Percentiles rank a stretch among this genome's conserved stretches.
phyloP scores from a whole-genome alignment of 306 rosid species.

The Citrullus amarus region DNA sequence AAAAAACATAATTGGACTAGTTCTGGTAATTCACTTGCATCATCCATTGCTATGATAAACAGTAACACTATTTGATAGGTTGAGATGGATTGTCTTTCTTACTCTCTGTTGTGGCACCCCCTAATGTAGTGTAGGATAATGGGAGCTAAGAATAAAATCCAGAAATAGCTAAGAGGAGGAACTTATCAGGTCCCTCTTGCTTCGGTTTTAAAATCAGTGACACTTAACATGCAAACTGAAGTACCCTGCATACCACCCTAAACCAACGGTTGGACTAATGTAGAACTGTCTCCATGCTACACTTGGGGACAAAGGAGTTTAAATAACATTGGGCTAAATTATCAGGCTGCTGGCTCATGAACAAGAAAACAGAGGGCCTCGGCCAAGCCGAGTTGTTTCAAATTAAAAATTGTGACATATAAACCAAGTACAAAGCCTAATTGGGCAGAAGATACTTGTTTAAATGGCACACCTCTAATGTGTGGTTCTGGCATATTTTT shows the following conservation, averaged over 20 bases:
- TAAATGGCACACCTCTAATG: background rate
- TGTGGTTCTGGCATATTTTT: background rate
- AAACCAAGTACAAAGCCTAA: background rate
- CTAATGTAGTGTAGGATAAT: background rate
- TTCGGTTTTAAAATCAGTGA: background rate
- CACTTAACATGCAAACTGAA: background rate
- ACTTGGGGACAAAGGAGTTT: background rate
- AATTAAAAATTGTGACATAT: background rate
- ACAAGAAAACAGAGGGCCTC: background rate
- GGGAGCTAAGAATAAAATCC: background rate
- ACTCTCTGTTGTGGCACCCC: background rate
- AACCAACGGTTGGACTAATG: background rate
- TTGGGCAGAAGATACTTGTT: background rate
- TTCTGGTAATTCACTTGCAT: conserved; percentile 48
- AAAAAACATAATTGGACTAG: conserved; percentile 76
- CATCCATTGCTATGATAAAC: background rate
- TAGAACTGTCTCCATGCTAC: background rate
- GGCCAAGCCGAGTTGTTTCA: background rate
- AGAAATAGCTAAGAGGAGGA: background rate
- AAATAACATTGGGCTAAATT: background rate
- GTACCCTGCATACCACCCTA: background rate
- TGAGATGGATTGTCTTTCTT: background rate
- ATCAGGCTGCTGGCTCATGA: background rate
- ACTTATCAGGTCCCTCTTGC: background rate
- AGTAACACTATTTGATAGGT: background rate